Percentiles rank a stretch among this genome's conserved stretches.
These are phyloP conservation scores for Volvariella volvacea DNA, from an alignment of 1,284 basidiomycete genomes.

Conservation along the genomic window DNA sequence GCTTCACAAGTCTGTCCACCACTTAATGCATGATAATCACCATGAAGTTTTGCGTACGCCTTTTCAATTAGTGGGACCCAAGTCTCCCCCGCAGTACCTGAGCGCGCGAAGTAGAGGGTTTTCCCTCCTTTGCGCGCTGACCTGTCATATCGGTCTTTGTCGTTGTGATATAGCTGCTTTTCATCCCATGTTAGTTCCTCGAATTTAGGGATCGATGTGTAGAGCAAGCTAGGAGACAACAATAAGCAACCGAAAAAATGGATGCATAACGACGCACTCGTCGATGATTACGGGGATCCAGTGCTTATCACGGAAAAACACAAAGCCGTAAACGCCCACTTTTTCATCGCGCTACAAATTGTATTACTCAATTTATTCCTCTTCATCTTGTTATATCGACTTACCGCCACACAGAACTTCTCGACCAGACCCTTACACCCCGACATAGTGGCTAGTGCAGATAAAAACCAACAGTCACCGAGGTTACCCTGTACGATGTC, in stretches of 20 bases:
- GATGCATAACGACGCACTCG: constrained; percentile 28
- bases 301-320: constrained; percentile 40
- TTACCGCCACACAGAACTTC: constrained; percentile 43
- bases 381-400: constrained; percentile 11
- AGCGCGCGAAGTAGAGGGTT: constrained; percentile 43
- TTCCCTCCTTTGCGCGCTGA: constrained; percentile 40
- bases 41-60: constrained; percentile 50
- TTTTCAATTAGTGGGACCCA: constrained; percentile 49
- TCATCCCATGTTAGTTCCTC: constrained; percentile 35
- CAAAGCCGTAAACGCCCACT: constrained; percentile 52
- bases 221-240: constrained; percentile 28
- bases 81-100: constrained; percentile 27
- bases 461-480: constrained; percentile 47
- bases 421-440: constrained; percentile 36
- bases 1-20: constrained; percentile 40
- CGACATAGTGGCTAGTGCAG: constrained; percentile 39
- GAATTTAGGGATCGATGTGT: constrained; percentile 38
- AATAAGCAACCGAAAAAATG: background rate
- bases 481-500: constrained; percentile 41
- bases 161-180: constrained; percentile 38
- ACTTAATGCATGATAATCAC: constrained; percentile 37
- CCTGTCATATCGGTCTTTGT: constrained; percentile 38
- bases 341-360: constrained; percentile 35
- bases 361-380: background rate
- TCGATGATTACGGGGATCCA: constrained; percentile 41